Evolutionary conservation across 2,329 filamentous ascomycete genomes (phyloP).

Genomic region (Dendryphion nanum): DNA sequence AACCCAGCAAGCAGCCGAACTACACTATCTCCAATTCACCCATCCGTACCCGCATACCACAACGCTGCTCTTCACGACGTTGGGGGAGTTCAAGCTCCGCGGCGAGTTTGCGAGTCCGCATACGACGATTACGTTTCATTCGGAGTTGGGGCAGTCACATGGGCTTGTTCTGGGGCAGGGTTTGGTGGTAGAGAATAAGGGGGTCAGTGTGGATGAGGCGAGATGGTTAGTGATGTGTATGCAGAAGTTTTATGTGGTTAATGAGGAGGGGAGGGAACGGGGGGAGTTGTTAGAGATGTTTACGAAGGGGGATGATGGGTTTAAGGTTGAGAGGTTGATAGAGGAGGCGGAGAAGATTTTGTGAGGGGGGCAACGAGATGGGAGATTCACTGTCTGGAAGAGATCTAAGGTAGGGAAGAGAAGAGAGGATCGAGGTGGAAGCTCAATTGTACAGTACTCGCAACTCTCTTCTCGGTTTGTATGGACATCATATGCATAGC

Average conservation of each 20-base stretch:
- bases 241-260: conserved; percentile 84
- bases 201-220: conserved; percentile 77
- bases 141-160: conserved; percentile 72
- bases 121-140: conserved; percentile 89
- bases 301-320: conserved; percentile 70
- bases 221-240: conserved; percentile 88
- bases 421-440: no score
- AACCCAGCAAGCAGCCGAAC: conserved; percentile 67
- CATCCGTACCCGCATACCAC: conserved; percentile 67
- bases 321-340: conserved; percentile 80
- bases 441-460: no score
- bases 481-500: no score
- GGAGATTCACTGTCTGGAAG: no score
- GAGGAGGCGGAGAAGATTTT: conserved; percentile 82
- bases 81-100: conserved; percentile 88
- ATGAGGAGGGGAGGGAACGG: conserved; percentile 52
- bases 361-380: no score
- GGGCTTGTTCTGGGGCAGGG: conserved; percentile 86
- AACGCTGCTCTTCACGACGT: conserved; percentile 81
- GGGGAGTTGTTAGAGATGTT: conserved; percentile 75
- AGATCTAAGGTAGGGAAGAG: no score
- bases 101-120: conserved; percentile 90
- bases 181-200: conserved; percentile 70
- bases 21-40: conserved; percentile 95
- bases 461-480: no score